These are phyloP conservation scores for Pseudogymnoascus sp. DNA, from an alignment of 2,329 filamentous ascomycete genomes.

Conservation along the genomic window DNA sequence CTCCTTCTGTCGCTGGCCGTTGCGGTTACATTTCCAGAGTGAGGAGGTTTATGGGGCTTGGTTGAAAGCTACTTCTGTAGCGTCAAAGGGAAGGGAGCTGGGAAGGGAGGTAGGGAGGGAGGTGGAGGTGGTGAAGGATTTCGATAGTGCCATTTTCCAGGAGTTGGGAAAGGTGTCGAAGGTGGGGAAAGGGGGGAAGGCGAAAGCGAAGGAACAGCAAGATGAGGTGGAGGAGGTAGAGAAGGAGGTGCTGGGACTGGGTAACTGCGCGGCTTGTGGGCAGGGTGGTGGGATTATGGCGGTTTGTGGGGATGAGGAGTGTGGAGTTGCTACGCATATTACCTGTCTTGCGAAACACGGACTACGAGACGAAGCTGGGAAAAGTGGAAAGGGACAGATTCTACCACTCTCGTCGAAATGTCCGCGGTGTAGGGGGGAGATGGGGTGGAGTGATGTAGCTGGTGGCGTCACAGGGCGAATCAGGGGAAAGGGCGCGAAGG, in stretches of 20 bases:
- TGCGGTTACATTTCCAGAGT: constrained; percentile 73
- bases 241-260: neutral
- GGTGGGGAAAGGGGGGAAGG: neutral
- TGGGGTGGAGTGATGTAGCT: constrained; percentile 72
- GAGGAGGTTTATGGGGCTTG: constrained; percentile 64
- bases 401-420: constrained; percentile 66
- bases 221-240: neutral
- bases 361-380: constrained; percentile 30
- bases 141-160: neutral
- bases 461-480: constrained; percentile 72
- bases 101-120: neutral
- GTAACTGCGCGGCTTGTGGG: constrained; percentile 15
- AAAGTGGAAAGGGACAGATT: constrained; percentile 38
- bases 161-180: neutral
- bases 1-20: constrained; percentile 78
- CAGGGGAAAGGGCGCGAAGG: constrained; percentile 58
- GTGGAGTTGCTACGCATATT: constrained; percentile 53
- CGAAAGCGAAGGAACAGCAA: neutral
- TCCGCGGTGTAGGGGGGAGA: constrained; percentile 56
- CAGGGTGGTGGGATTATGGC: constrained; percentile 47
- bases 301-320: constrained; percentile 48
- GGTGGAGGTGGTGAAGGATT: neutral
- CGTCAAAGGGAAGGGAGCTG: too few species aligned
- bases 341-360: constrained; percentile 53
- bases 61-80: constrained; percentile 32